A percentile compares a stretch with the other conserved stretches of the same genome.
phyloP scores from a whole-genome alignment of 192 early-diverging fungal species.

The Ambispora gerdemannii region DNA sequence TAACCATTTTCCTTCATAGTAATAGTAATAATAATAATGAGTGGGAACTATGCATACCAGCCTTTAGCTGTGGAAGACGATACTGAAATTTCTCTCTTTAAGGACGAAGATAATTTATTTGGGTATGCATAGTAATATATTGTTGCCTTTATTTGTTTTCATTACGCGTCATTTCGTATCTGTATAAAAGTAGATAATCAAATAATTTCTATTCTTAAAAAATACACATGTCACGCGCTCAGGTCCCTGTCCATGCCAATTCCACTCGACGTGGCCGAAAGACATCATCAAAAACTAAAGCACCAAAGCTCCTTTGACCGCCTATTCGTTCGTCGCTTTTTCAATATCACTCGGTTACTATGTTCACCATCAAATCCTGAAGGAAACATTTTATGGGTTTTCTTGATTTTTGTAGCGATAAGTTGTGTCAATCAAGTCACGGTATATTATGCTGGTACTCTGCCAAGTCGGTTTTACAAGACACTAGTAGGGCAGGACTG shows the following conservation, averaged over 20 bases:
- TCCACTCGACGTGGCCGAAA: not conserved
- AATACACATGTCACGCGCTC: not conserved
- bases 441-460: slow-evolving; percentile 67
- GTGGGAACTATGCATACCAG: not conserved
- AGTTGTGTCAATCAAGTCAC: slow-evolving; percentile 47
- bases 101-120: not conserved
- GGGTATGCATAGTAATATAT: not conserved
- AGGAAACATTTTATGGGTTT: slow-evolving; percentile 43
- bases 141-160: not conserved
- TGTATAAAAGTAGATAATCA: too few species aligned
- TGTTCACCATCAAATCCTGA: slow-evolving; percentile 16
- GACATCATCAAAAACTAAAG: not conserved
- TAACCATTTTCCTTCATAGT: too few species aligned
- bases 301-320: slow-evolving; percentile 17
- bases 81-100: not conserved
- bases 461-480: slow-evolving; percentile 72
- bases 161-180: not conserved
- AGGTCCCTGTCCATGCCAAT: not conserved
- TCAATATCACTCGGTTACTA: slow-evolving; percentile 9
- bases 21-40: not conserved
- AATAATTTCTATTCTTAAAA: not conserved
- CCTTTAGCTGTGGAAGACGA: not conserved
- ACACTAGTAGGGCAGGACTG: slow-evolving; percentile 65
- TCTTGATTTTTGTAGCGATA: slow-evolving; percentile 41
- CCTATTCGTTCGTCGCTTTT: slow-evolving; percentile 10